Percentiles rank a stretch among this genome's conserved stretches.
These are phyloP conservation scores for Kickxella alabastrina DNA, from an alignment of 192 early-diverging fungal species.

Conservation along the genomic window DNA sequence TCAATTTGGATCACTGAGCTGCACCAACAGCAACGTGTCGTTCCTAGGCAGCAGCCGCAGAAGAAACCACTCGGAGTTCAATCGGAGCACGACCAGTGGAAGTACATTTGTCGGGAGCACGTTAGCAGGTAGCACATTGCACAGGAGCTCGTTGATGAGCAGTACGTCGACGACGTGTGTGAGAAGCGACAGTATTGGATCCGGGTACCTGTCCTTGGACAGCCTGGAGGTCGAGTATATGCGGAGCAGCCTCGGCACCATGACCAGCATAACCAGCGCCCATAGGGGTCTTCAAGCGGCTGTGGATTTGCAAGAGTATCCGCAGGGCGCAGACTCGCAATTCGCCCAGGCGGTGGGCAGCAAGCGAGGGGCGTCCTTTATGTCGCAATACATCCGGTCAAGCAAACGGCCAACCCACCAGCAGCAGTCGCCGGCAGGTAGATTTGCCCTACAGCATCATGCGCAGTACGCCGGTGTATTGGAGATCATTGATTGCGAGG, in stretches of 20 bases:
- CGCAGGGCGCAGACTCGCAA: neutral
- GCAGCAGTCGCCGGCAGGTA: neutral
- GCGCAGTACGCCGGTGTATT: conserved; percentile 14
- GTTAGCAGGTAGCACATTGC: conserved; percentile 9
- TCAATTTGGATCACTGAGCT: no score
- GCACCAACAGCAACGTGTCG: no score
- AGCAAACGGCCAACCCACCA: no score
- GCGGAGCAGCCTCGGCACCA: no score
- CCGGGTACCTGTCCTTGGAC: no score
- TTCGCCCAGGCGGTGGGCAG: neutral
- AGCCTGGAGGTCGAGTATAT: no score
- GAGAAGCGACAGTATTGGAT: no score
- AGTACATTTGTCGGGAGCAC: no score
- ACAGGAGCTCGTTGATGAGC: conserved; percentile 1
- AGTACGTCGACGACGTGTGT: no score
- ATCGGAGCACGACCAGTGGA: conserved; percentile 14
- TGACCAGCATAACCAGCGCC: neutral
- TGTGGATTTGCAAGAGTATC: no score
- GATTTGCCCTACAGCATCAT: conserved; percentile 22
- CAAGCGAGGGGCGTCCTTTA: neutral
- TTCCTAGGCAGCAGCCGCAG: no score
- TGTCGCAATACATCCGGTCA: neutral
- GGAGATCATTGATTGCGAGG: conserved; percentile 23
- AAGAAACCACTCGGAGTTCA: conserved; percentile 6
- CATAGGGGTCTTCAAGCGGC: no score